Conservation (phyloP, 805 yeast genomes). For the Cyberlindnera saturnus region DNA sequence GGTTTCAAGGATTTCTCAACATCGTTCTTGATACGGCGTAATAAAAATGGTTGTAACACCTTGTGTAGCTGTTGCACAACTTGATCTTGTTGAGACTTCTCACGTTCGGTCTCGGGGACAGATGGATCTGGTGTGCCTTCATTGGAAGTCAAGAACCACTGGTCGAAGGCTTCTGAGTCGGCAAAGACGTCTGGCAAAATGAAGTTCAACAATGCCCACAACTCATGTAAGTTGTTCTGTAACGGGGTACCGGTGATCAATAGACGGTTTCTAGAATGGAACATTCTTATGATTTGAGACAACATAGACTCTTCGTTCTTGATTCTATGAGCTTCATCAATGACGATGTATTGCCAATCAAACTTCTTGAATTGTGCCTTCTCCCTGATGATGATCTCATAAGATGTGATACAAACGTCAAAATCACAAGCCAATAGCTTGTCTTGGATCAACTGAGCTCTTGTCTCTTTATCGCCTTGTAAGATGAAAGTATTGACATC, state of each 20-base stretch:
- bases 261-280: constrained; percentile 62
- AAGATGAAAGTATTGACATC: constrained; percentile 64
- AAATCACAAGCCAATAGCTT: constrained; percentile 54
- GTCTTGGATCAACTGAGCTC: constrained; percentile 47
- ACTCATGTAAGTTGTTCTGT: constrained; percentile 72
- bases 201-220: constrained; percentile 77
- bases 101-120: constrained; percentile 31
- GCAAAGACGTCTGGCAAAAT: constrained; percentile 74
- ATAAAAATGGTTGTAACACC: constrained; percentile 66
- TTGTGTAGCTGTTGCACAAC: constrained; percentile 68
- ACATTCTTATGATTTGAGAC: constrained; percentile 69
- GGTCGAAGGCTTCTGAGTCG: constrained; percentile 67
- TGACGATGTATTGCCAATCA: constrained; percentile 69
- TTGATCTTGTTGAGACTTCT: constrained; percentile 34
- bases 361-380: constrained; percentile 61
- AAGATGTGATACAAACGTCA: constrained; percentile 58
- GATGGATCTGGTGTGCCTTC: constrained; percentile 26
- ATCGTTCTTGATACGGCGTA: constrained; percentile 72
- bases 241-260: constrained; percentile 79
- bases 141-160: constrained; percentile 49
- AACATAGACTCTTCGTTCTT: constrained; percentile 58
- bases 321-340: constrained; percentile 81
- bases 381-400: constrained; percentile 73
- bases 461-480: constrained; percentile 69
- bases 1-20: constrained; percentile 78